These are phyloP conservation scores for Raffaelea ambrosiae DNA, from an alignment of 2,329 filamentous ascomycete species.

Conservation along the genomic window DNA sequence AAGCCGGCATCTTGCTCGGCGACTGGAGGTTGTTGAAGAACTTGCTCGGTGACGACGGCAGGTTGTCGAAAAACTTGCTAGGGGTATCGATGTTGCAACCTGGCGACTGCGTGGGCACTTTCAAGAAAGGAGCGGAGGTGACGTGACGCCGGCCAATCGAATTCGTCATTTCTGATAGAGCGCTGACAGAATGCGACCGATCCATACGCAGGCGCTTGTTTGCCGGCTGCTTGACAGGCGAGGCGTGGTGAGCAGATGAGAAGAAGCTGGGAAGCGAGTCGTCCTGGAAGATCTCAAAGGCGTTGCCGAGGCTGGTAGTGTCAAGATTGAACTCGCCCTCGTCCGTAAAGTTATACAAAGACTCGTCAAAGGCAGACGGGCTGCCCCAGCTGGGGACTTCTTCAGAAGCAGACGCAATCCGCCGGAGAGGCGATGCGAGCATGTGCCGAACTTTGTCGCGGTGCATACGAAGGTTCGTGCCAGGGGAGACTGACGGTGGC, in stretches of 20 bases:
- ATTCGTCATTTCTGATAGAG: conserved; percentile 53
- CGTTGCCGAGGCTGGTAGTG: conserved; percentile 38
- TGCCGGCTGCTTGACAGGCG: conserved; percentile 55
- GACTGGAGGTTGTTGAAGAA: conserved; percentile 29
- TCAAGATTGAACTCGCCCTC: conserved; percentile 38
- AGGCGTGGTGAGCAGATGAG: conserved; percentile 45
- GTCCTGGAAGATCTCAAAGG: conserved; percentile 49
- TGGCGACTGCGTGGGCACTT: conserved; percentile 32
- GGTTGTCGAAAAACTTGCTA: conserved; percentile 46
- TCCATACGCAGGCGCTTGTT: conserved; percentile 52
- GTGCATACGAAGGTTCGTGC: conserved; percentile 84
- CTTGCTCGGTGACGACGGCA: conserved; percentile 51
- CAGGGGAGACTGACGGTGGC: conserved; percentile 77
- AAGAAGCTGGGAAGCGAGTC: conserved; percentile 30
- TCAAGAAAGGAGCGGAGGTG: conserved; percentile 42
- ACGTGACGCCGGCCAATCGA: conserved; percentile 41
- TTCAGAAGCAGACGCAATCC: conserved; percentile 24
- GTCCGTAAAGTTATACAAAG: conserved; percentile 37
- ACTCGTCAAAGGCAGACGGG: conserved; percentile 61
- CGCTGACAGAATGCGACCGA: conserved; percentile 53
- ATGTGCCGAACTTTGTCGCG: conserved; percentile 74
- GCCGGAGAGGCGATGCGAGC: conserved; percentile 64
- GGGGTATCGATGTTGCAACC: conserved; percentile 39
- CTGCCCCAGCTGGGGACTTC: conserved; percentile 41
- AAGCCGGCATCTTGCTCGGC: conserved; percentile 22